phyloP scores from a whole-genome alignment of 257 asterid genomes.

The Salvia splendens region DNA sequence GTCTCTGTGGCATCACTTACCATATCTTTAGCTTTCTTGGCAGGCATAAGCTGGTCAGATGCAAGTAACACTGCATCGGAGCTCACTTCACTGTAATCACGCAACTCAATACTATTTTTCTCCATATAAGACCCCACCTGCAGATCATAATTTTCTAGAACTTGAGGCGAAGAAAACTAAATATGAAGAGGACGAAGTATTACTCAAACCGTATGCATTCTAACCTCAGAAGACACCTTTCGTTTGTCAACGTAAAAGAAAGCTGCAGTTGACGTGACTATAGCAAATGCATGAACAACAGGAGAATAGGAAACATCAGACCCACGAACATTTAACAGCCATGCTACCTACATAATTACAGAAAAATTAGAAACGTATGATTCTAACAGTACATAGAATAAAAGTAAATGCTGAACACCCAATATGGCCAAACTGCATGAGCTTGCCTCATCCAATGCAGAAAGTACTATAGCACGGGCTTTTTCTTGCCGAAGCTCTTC shows the following conservation, averaged over 20 bases:
- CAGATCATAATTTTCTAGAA: slow-evolving; percentile 11
- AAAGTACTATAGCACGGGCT: slow-evolving; percentile 64
- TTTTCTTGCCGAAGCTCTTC: slow-evolving; percentile 69
- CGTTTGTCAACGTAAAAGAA: slow-evolving; percentile 82
- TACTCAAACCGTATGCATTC: slow-evolving; percentile 29
- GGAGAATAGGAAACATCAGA: slow-evolving; percentile 83
- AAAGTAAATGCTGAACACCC: neutral
- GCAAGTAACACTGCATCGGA: slow-evolving; percentile 72
- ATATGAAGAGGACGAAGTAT: slow-evolving; percentile 1
- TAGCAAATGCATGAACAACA: slow-evolving; percentile 89
- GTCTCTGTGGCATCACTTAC: slow-evolving; percentile 25
- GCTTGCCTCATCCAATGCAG: slow-evolving; percentile 87
- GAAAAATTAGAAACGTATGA: slow-evolving; percentile 6
- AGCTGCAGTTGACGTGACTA: slow-evolving; percentile 71
- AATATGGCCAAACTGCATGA: slow-evolving; percentile 15
- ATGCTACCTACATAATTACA: slow-evolving; percentile 65
- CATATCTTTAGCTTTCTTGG: slow-evolving; percentile 36
- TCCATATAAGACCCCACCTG: slow-evolving; percentile 68
- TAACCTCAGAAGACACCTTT: slow-evolving; percentile 85
- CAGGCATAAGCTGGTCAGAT: slow-evolving; percentile 56
- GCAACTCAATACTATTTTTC: slow-evolving; percentile 67
- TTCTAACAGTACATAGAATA: slow-evolving; percentile 12
- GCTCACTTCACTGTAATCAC: slow-evolving; percentile 71
- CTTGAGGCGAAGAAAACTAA: slow-evolving; percentile 29
- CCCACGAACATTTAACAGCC: slow-evolving; percentile 94